phyloP scores from a whole-genome alignment of 495 filamentous ascomycete genomes.

The Lasiosphaeriaceae sp. region DNA sequence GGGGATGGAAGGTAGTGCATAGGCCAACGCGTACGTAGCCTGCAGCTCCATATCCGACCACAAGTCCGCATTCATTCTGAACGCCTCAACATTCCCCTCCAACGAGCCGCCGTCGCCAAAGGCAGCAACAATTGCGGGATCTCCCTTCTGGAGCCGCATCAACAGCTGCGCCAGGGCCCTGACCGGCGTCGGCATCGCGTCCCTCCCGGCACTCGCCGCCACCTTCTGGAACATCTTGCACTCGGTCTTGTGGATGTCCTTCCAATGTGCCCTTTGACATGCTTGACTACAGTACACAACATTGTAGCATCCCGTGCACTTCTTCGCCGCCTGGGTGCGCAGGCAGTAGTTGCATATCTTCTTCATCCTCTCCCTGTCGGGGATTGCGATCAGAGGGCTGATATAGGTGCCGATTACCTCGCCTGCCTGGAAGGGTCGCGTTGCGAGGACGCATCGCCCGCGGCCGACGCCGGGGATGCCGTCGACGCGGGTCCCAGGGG shows the following conservation, averaged over 20 bases:
- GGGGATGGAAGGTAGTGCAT: not conserved
- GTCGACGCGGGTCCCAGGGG: not conserved
- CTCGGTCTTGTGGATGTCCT: conserved; percentile 44
- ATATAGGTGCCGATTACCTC: conserved; percentile 37
- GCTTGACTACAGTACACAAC: conserved; percentile 48
- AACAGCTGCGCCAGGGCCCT: conserved; percentile 43
- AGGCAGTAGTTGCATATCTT: conserved; percentile 44
- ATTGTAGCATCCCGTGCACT: conserved; percentile 48
- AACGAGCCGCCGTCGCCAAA: conserved; percentile 22
- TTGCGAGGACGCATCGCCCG: conserved; percentile 37
- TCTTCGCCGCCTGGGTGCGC: conserved; percentile 24
- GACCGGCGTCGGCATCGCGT: conserved; percentile 45
- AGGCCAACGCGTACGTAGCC: conserved; percentile 30
- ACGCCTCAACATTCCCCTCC: conserved; percentile 36
- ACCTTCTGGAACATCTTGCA: conserved; percentile 43
- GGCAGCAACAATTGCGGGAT: conserved; percentile 17
- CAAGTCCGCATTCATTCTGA: conserved; percentile 13
- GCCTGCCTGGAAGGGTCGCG: conserved; percentile 32
- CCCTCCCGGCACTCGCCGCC: conserved; percentile 13
- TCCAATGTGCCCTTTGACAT: conserved; percentile 59
- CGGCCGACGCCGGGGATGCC: conserved; percentile 5
- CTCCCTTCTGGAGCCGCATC: conserved; percentile 21
- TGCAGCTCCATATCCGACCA: conserved; percentile 45
- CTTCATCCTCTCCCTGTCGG: conserved; percentile 32
- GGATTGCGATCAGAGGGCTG: conserved; percentile 39